phyloP scores from a whole-genome alignment of 1,284 basidiomycete genomes.

The Leccinum griseonigrum region DNA sequence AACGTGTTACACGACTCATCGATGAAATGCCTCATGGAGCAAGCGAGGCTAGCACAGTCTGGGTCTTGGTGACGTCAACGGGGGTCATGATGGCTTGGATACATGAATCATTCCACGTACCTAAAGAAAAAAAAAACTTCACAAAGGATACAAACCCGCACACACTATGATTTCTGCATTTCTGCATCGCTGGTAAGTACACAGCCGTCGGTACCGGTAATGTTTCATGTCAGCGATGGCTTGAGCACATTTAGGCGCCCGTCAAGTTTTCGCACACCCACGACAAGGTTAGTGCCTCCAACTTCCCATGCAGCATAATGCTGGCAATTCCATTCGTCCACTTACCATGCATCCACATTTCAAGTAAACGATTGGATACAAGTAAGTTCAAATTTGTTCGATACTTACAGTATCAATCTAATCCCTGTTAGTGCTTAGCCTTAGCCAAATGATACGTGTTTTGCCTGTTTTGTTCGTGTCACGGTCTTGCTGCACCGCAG shows the following conservation, averaged over 20 bases:
- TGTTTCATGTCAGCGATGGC: not conserved
- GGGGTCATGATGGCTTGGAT: not conserved
- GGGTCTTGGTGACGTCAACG: not conserved
- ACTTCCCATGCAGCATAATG: too few relatives aligned
- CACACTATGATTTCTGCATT: not conserved
- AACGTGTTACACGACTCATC: constrained; percentile 17
- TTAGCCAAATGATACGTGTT: too few relatives aligned
- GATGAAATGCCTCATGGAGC: constrained; percentile 1
- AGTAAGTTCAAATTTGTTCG: too few relatives aligned
- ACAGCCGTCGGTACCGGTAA: not conserved
- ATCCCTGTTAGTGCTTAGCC: too few relatives aligned
- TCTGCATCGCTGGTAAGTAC: not conserved
- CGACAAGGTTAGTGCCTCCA: not conserved
- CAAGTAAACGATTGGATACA: too few relatives aligned
- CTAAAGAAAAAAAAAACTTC: not conserved
- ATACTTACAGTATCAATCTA: too few relatives aligned
- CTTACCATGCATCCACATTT: too few relatives aligned
- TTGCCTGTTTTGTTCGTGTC: too few relatives aligned
- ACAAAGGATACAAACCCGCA: not conserved
- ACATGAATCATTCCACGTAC: not conserved
- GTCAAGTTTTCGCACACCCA: not conserved
- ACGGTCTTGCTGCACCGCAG: too few relatives aligned
- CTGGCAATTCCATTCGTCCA: too few relatives aligned
- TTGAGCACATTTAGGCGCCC: too few relatives aligned
- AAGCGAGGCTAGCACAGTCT: not conserved